Evolutionary conservation across 176 grass and related monocot species (phyloP).

Genomic region (Stipa capillata): DNA sequence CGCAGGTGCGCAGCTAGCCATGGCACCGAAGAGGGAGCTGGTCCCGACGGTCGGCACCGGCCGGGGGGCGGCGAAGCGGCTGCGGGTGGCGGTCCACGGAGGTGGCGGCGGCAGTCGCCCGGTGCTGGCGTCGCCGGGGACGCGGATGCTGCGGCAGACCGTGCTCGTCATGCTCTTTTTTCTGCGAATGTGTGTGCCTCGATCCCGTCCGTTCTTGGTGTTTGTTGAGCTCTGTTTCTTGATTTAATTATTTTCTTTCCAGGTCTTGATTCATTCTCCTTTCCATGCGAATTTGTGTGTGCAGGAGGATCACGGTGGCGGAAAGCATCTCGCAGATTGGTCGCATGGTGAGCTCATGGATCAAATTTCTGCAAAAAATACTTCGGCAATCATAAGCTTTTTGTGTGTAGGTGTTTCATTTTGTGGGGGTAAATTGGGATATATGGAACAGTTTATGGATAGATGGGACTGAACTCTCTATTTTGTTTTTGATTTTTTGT

Average conservation of each 20-base stretch:
- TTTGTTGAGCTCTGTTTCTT: background rate
- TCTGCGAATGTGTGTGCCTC: background rate
- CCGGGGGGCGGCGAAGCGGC: background rate
- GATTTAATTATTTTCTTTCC: no score
- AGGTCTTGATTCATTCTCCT: background rate
- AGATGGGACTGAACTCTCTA: no score
- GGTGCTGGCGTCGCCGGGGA: background rate
- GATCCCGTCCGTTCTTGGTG: background rate
- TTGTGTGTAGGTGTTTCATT: no score
- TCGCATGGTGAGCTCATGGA: background rate
- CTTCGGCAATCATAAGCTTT: no score
- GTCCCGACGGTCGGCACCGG: background rate
- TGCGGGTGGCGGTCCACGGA: background rate
- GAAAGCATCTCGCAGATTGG: background rate
- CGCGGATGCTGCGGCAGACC: background rate
- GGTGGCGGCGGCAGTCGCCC: background rate
- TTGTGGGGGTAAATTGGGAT: no score
- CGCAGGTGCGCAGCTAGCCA: no score
- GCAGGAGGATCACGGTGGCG: background rate
- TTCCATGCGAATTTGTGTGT: background rate
- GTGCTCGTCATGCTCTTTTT: constrained; percentile 18
- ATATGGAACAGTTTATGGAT: no score
- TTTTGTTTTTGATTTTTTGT: background rate
- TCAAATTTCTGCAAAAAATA: no score
- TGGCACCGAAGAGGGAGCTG: constrained; percentile 1